phyloP scores from a whole-genome alignment of 805 yeast species.

The Suhomyces sp. region DNA sequence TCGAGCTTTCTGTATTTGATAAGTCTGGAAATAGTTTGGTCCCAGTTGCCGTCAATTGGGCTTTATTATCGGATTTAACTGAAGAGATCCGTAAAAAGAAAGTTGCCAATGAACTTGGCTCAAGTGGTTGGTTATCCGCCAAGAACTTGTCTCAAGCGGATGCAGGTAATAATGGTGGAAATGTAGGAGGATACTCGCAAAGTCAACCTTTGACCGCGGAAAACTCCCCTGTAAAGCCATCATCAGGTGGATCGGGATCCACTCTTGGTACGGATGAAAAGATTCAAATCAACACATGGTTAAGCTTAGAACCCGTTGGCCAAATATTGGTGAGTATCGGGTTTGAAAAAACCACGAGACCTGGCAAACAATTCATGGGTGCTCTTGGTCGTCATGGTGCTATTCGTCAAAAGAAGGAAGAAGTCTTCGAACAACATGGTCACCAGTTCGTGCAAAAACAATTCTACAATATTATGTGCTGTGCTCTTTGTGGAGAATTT shows the following conservation, averaged over 20 bases:
- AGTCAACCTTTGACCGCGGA: neutral
- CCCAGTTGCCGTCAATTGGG: constrained; percentile 94
- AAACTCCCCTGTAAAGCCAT: constrained; percentile 2
- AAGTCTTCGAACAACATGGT: constrained; percentile 92
- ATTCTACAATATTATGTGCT: constrained; percentile 93
- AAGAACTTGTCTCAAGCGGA: constrained; percentile 42
- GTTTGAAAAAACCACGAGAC: constrained; percentile 61
- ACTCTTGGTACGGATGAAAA: constrained; percentile 22
- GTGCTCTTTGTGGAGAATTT: constrained; percentile 97
- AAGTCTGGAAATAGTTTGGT: constrained; percentile 61
- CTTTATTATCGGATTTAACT: constrained; percentile 83
- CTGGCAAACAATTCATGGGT: constrained; percentile 42
- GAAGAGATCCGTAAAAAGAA: constrained; percentile 93
- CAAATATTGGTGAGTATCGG: constrained; percentile 77
- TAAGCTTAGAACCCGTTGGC: constrained; percentile 90
- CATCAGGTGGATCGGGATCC: neutral
- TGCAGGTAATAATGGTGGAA: neutral
- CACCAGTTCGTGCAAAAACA: constrained; percentile 96
- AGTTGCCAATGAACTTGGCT: constrained; percentile 68
- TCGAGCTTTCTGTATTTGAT: constrained; percentile 86
- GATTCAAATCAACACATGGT: constrained; percentile 74
- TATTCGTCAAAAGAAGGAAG: constrained; percentile 87
- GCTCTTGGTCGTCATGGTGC: constrained; percentile 90
- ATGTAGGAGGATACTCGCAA: neutral
- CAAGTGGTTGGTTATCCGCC: constrained; percentile 88